phyloP scores from a whole-genome alignment of 2,329 filamentous ascomycete species.

The Trichoderma guizhouense region DNA sequence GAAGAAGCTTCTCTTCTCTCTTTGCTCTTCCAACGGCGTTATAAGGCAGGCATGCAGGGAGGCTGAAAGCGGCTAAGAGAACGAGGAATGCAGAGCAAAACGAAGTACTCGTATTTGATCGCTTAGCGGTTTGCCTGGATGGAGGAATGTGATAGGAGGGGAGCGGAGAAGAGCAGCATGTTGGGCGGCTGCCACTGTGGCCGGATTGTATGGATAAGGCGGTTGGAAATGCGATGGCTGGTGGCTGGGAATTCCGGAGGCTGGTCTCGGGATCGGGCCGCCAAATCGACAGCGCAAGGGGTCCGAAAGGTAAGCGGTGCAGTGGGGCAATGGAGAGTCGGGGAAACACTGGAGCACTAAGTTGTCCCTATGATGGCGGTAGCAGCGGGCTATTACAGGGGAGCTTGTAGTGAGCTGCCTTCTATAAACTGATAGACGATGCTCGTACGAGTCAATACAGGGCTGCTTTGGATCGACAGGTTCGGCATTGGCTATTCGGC shows the following conservation, averaged over 20 bases:
- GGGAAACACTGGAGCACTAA: neutral
- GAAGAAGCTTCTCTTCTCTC: constrained; percentile 20
- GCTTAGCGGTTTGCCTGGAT: constrained; percentile 2
- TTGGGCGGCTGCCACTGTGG: neutral
- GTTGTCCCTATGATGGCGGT: neutral
- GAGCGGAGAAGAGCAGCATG: neutral
- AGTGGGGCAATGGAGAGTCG: neutral
- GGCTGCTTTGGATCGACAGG: neutral
- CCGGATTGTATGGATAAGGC: constrained; percentile 4
- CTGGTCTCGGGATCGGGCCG: constrained; percentile 20
- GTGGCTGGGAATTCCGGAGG: constrained; percentile 20
- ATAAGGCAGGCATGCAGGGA: constrained; percentile 14
- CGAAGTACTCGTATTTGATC: neutral
- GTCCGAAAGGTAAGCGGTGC: neutral
- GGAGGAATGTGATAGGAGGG: constrained; percentile 13
- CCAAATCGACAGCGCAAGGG: constrained; percentile 1
- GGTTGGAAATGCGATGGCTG: constrained; percentile 18
- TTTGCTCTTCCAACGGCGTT: constrained; percentile 8
- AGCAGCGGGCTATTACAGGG: neutral
- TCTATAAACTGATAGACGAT: neutral
- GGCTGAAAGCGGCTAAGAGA: neutral
- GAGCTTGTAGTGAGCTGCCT: neutral
- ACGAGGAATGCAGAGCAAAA: neutral
- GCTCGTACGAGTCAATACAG: neutral
- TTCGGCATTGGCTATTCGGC: no score